Conservation (phyloP, 2,329 filamentous ascomycete species). For the Davidsoniella neocaledoniae region DNA sequence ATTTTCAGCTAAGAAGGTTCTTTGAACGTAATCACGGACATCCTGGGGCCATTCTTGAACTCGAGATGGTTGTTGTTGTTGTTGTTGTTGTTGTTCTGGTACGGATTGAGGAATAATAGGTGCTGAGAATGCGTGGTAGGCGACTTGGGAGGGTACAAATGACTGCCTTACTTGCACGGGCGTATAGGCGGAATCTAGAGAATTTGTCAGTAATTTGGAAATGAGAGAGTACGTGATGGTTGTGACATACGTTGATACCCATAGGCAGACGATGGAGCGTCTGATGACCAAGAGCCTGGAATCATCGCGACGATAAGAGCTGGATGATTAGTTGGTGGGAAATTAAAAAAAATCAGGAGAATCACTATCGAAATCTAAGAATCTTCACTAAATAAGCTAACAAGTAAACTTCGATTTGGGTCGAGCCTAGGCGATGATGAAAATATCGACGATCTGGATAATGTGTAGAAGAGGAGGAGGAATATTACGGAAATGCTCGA, state of each 20-base stretch:
- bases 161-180: conserved; percentile 45
- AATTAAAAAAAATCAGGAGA: neutral
- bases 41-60: conserved; percentile 60
- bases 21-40: conserved; percentile 78
- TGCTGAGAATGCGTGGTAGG: conserved; percentile 19
- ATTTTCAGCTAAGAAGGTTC: conserved; percentile 66
- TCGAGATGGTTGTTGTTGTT: conserved; percentile 13
- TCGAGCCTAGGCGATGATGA: too few relatives aligned
- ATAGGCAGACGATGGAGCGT: conserved; percentile 3
- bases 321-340: neutral
- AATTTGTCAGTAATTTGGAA: neutral
- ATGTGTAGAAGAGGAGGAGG: too few relatives aligned
- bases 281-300: neutral
- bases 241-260: conserved; percentile 5
- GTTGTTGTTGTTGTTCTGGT: conserved; percentile 13
- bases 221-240: neutral
- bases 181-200: conserved; percentile 37
- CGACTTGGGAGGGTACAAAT: conserved; percentile 27
- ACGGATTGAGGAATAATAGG: conserved; percentile 9
- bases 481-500: too few relatives aligned
- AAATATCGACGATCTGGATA: too few relatives aligned
- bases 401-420: too few relatives aligned
- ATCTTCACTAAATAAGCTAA: too few relatives aligned
- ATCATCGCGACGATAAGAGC: neutral
- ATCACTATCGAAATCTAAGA: too few relatives aligned